Evolutionary conservation across 2,329 filamentous ascomycete species (phyloP), one percentile per base, ranked within the genome.

Genomic region (Trematosphaeria pertusa): DNA sequence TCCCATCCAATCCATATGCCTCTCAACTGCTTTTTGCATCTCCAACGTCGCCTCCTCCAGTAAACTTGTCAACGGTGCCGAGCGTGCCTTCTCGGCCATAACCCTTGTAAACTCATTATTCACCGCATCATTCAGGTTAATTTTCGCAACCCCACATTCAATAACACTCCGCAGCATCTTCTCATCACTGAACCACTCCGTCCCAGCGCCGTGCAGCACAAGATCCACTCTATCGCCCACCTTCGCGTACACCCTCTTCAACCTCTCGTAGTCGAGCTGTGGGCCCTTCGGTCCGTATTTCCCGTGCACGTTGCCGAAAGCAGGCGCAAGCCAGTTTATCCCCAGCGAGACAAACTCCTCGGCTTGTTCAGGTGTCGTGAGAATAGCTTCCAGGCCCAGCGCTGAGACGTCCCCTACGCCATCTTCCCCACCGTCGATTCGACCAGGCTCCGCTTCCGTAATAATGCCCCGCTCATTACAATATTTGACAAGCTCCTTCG

Each of bases 231-330:
- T 65, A 24, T 74, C 72, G 0, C 76, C 76, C 4, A 81, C 77
- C 38, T 75, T 71, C 38, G 76, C 70, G 43, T 79, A 73, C 43
- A 85, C 81, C 4, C 69, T 67, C 54, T 61, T 62, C 33, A 69
- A 32, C 14, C 65, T 56, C 20, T 57, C 62, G 36, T 69, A 71
- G 44, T 71, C 69, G 24, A 71, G 52, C 36, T 70, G 69, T 21
- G 85, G 82, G 0, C 87, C 87, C 12, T 81, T 72, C 0, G 83
- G 79, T 0, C 87, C 87, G 69, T 91, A 90, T 58, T 85, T 82
- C 5, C 87, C 87, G 70, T 91, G 87, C 34, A 91, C 84, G 60
- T 90, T 91, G 3, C 87, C 87, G 72, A 91, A 89, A 0, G 86
- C 86, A 0, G 87, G 88, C 2, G 88, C 88, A 11, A 91, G 74